Conservation (phyloP, 768 basidiomycete species). For the Podaxis rugospora region DNA sequence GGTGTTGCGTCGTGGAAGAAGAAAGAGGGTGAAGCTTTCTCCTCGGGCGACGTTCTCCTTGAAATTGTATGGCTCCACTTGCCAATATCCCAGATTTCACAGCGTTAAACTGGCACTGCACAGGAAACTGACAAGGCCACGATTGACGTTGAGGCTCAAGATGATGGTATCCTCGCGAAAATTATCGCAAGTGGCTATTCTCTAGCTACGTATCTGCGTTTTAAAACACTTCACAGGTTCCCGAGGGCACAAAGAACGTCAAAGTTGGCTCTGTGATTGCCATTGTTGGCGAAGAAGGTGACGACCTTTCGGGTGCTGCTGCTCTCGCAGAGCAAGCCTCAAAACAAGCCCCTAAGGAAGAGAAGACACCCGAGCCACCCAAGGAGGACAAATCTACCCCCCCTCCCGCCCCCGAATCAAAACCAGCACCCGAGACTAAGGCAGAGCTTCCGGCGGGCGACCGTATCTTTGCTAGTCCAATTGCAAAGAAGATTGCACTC, state of each 20-base stretch:
- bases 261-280: constrained; percentile 87
- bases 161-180: constrained; percentile 95
- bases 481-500: constrained; percentile 95
- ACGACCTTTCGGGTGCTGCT: constrained; percentile 82
- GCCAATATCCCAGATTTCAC: not conserved
- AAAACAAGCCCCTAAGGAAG: constrained; percentile 28
- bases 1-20: constrained; percentile 98
- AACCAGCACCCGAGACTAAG: constrained; percentile 39
- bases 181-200: constrained; percentile 68
- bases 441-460: constrained; percentile 61
- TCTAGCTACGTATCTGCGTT: not conserved
- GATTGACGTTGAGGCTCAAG: constrained; percentile 99
- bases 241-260: constrained; percentile 84
- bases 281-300: constrained; percentile 91
- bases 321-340: constrained; percentile 66
- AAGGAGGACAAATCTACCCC: constrained; percentile 30
- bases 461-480: constrained; percentile 90
- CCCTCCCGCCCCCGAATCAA: constrained; percentile 21
- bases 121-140: constrained; percentile 99
- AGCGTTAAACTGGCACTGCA: constrained; percentile 14
- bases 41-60: constrained; percentile 89
- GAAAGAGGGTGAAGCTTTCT: constrained; percentile 88
- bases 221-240: constrained; percentile 41
- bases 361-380: constrained; percentile 35
- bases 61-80: constrained; percentile 69